Percentiles rank a stretch among this genome's conserved stretches.
Conservation (phyloP, 1,284 basidiomycete species). For the Inonotus hispidus region DNA sequence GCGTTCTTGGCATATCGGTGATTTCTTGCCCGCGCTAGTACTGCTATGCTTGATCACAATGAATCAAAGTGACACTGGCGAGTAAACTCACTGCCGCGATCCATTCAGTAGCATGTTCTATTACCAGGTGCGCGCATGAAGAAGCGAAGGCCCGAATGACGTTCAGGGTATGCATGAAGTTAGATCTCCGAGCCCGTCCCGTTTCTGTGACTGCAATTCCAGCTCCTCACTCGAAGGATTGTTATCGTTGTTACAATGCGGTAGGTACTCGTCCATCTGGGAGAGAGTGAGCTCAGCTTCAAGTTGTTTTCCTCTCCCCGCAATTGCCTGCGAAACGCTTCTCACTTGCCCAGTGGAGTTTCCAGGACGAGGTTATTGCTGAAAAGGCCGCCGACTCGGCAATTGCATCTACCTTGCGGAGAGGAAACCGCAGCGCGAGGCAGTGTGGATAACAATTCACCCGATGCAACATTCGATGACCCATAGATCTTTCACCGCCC, state of each 20-base stretch:
- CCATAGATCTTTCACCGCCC: conserved; percentile 75
- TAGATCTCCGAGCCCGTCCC: too few relatives aligned
- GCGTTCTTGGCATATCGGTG: too few relatives aligned
- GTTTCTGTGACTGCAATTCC: conserved; percentile 17
- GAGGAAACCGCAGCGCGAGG: conserved; percentile 30
- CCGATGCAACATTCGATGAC: conserved; percentile 61
- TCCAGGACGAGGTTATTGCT: conserved; percentile 2
- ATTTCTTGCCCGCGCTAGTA: too few relatives aligned
- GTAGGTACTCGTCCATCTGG: conserved; percentile 26
- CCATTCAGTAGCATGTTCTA: too few relatives aligned
- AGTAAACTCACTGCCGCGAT: too few relatives aligned
- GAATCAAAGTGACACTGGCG: too few relatives aligned
- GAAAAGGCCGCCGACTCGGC: conserved; percentile 19
- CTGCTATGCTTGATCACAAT: too few relatives aligned
- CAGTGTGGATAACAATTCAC: conserved; percentile 53
- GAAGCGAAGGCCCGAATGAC: too few relatives aligned
- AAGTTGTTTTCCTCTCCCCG: conserved; percentile 45
- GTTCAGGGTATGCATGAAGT: too few relatives aligned
- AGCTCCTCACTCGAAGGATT: conserved; percentile 20
- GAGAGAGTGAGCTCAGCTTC: conserved; percentile 52
- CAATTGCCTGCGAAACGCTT: conserved; percentile 29
- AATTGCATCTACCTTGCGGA: conserved; percentile 15
- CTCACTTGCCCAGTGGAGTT: conserved; percentile 6
- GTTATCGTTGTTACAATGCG: conserved; percentile 1
- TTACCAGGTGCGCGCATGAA: too few relatives aligned